These are phyloP conservation scores for Gossypium aridum DNA, from an alignment of 441 rosid species.

Conservation along the genomic window DNA sequence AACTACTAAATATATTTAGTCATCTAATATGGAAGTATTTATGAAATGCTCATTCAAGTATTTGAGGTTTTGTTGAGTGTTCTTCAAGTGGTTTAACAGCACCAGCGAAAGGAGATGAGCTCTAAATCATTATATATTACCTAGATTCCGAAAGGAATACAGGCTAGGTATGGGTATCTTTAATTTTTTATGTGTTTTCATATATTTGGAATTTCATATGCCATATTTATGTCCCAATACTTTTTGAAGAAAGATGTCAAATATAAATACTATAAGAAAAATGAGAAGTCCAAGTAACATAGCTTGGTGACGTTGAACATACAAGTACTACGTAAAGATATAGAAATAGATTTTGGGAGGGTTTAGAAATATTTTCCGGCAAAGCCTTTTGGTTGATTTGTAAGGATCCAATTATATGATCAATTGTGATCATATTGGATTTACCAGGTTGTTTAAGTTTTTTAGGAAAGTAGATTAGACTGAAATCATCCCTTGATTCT, in stretches of 20 bases:
- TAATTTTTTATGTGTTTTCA: background rate
- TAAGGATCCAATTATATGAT: no score
- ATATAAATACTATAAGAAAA: background rate
- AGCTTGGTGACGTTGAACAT: background rate
- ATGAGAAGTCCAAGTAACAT: background rate
- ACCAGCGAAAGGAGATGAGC: background rate
- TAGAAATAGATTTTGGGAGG: background rate
- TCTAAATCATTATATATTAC: background rate
- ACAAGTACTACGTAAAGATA: no score
- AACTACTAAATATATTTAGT: background rate
- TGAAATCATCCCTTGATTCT: no score
- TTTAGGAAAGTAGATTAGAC: no score
- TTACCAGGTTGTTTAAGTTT: no score
- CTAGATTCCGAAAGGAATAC: background rate
- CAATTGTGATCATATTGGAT: no score
- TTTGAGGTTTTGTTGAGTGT: background rate
- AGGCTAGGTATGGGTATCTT: background rate
- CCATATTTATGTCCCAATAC: background rate
- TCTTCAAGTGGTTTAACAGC: background rate
- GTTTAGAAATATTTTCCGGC: background rate
- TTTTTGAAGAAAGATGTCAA: background rate
- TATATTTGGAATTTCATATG: background rate
- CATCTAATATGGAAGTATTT: background rate
- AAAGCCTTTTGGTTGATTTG: background rate
- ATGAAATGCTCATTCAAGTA: background rate